phyloP scores from a whole-genome alignment of 2,329 filamentous ascomycete species.

The Nemania diffusa region DNA sequence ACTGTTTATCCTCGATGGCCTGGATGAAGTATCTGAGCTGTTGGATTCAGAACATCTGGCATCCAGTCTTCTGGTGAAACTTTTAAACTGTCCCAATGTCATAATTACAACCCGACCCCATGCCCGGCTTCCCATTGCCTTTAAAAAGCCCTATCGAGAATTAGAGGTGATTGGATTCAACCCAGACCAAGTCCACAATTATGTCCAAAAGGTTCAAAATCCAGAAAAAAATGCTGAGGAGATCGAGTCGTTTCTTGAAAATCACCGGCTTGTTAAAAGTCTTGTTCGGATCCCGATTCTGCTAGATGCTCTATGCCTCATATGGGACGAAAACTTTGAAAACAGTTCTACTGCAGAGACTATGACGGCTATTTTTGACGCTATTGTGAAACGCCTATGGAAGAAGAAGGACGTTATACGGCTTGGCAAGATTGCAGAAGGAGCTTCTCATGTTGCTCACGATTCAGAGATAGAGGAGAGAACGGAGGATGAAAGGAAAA shows the following conservation, averaged over 20 bases:
- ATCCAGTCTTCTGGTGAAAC: background rate
- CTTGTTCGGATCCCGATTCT: slow-evolving; percentile 57
- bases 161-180: slow-evolving; percentile 55
- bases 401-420: slow-evolving; percentile 49
- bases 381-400: slow-evolving; percentile 52
- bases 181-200: slow-evolving; percentile 49
- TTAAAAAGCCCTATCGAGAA: slow-evolving; percentile 48
- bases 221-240: slow-evolving; percentile 33
- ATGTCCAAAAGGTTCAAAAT: slow-evolving; percentile 44
- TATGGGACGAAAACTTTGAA: slow-evolving; percentile 46
- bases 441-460: slow-evolving; percentile 13
- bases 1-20: slow-evolving; percentile 57
- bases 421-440: slow-evolving; percentile 40
- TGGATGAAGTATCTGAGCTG: slow-evolving; percentile 54
- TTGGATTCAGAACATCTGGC: background rate
- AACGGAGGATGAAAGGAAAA: slow-evolving; percentile 39
- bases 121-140: slow-evolving; percentile 21
- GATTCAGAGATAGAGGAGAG: slow-evolving; percentile 35
- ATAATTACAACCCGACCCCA: slow-evolving; percentile 55
- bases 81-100: slow-evolving; percentile 46
- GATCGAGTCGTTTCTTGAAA: slow-evolving; percentile 50
- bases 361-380: slow-evolving; percentile 52
- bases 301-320: slow-evolving; percentile 57
- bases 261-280: slow-evolving; percentile 48
- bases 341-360: slow-evolving; percentile 41